Evolutionary conservation across 2,329 filamentous ascomycete genomes (phyloP).

Genomic region (Phaeosphaeriaceae sp.): DNA sequence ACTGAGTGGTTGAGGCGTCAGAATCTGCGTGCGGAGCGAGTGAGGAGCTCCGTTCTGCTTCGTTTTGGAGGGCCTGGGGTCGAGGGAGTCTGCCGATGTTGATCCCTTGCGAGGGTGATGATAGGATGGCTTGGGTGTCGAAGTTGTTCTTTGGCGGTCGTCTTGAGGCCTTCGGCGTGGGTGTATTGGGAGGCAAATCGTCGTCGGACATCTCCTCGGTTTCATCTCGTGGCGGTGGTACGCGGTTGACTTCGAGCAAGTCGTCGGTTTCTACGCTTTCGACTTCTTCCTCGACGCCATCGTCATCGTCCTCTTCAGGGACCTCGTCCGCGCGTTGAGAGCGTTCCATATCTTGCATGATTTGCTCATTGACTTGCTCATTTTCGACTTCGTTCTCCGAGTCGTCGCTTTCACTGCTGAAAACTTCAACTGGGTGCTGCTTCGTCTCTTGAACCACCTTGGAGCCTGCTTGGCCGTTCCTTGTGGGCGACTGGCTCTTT

Average conservation of each 20-base stretch:
- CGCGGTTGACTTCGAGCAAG: conserved; percentile 3
- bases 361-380: conserved; percentile 7
- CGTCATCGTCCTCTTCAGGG: conserved; percentile 8
- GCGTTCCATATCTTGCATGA: conserved; percentile 6
- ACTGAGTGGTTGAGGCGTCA: conserved; percentile 39
- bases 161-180: conserved; percentile 38
- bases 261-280: conserved; percentile 27
- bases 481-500: conserved; percentile 19
- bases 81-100: conserved; percentile 16
- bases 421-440: conserved; percentile 28
- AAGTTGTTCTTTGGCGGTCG: conserved; percentile 23
- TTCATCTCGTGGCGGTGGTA: conserved; percentile 4
- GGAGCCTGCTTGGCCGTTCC: background rate
- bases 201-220: conserved; percentile 11
- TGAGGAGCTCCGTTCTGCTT: conserved; percentile 14
- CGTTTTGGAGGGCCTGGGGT: conserved; percentile 11
- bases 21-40: conserved; percentile 25
- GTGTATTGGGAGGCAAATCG: conserved; percentile 30
- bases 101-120: conserved; percentile 28
- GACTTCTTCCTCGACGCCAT: conserved; percentile 4
- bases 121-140: conserved; percentile 47
- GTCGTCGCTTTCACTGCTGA: conserved; percentile 21
- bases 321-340: background rate
- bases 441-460: conserved; percentile 13
- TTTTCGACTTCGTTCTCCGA: conserved; percentile 10